phyloP scores from a whole-genome alignment of 1,284 basidiomycete genomes.

The Trichosporon sp. region DNA sequence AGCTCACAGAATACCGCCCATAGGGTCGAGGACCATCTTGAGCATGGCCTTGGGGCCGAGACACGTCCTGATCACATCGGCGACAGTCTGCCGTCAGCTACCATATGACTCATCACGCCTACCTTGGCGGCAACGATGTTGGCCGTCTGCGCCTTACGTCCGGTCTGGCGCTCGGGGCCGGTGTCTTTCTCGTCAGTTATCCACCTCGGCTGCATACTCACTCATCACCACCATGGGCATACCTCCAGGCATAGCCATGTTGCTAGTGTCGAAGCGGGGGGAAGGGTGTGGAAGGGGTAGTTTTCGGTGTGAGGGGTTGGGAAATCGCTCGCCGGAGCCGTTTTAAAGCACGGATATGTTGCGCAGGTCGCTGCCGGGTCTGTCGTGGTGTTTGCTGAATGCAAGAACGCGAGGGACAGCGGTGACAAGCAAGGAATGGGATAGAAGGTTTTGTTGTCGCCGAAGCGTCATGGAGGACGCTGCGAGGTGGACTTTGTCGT shows the following conservation, averaged over 20 bases:
- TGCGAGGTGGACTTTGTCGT: conserved; percentile 14
- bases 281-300: conserved; percentile 5
- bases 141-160: conserved; percentile 92
- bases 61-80: conserved; percentile 98
- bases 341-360: background rate
- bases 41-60: conserved; percentile 97
- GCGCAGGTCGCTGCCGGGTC: background rate
- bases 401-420: background rate
- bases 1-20: conserved; percentile 89
- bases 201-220: conserved; percentile 38
- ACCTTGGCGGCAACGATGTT: conserved; percentile 98
- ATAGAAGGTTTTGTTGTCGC: conserved; percentile 20
- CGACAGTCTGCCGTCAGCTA: conserved; percentile 72
- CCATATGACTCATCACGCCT: conserved; percentile 32
- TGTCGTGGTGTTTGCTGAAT: background rate
- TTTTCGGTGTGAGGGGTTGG: background rate
- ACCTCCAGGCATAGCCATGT: conserved; percentile 42
- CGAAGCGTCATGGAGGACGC: conserved; percentile 15
- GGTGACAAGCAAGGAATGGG: background rate
- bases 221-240: conserved; percentile 61
- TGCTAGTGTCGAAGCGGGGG: conserved; percentile 12
- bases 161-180: conserved; percentile 88
- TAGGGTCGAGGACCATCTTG: conserved; percentile 98
- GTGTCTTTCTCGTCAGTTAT: conserved; percentile 65
- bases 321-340: background rate